A percentile compares a stretch with the other conserved stretches of the same genome.
Evolutionary conservation across 1,139 yeast genomes (phyloP).

Genomic region (Candida buenavistaensis): DNA sequence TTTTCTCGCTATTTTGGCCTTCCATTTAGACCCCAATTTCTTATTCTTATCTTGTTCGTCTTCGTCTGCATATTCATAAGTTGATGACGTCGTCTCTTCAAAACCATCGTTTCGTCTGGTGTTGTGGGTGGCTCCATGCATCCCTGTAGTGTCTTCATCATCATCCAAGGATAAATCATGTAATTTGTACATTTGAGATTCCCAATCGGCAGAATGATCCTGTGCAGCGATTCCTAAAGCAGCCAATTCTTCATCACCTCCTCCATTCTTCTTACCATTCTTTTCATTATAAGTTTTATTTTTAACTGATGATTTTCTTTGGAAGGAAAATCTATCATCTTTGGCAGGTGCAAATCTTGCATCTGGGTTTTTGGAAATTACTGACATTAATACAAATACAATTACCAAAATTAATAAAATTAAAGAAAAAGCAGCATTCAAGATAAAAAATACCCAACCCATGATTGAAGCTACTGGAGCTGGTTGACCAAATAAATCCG

Average conservation of each 20-base stretch:
- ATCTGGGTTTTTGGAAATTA: conserved; percentile 76
- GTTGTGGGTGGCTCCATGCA: too few relatives aligned
- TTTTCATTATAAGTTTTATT: conserved; percentile 6
- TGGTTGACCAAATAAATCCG: conserved; percentile 69
- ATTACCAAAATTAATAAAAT: conserved; percentile 62
- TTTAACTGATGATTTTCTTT: conserved; percentile 47
- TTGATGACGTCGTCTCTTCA: too few relatives aligned
- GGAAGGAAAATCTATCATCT: conserved; percentile 84
- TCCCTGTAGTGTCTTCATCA: not conserved
- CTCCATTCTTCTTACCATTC: not conserved
- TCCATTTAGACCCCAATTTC: not conserved
- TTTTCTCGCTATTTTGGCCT: not conserved
- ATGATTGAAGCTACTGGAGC: conserved; percentile 67
- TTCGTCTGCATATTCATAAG: not conserved
- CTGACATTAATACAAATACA: conserved; percentile 53
- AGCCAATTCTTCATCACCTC: conserved; percentile 53
- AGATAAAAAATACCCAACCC: conserved; percentile 78
- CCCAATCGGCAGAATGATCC: conserved; percentile 72
- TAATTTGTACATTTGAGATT: conserved; percentile 57
- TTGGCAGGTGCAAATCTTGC: conserved; percentile 79
- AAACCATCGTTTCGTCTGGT: too few relatives aligned
- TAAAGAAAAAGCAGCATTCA: conserved; percentile 76
- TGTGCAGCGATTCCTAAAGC: conserved; percentile 72
- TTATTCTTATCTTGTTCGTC: not conserved
- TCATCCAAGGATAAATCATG: conserved; percentile 29